Conservation (phyloP, 305 asterid species). For the Fraxinus sp. region DNA sequence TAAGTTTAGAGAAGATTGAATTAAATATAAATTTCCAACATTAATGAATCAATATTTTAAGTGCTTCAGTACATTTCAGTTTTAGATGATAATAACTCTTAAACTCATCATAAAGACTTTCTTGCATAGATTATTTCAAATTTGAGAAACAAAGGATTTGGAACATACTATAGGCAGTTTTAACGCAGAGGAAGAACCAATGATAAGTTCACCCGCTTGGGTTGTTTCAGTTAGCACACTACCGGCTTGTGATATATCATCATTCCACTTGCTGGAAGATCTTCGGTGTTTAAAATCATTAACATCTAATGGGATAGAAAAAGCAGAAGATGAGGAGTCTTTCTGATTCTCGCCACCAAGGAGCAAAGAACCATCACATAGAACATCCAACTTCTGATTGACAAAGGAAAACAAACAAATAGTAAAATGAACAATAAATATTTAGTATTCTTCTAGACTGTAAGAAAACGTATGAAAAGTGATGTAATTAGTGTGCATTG, state of each 20-base stretch:
- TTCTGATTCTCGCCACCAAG: slow-evolving; percentile 59
- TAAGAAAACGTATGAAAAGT: slow-evolving; percentile 5
- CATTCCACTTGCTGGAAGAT: slow-evolving; percentile 86
- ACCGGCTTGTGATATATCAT: slow-evolving; percentile 81
- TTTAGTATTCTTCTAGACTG: slow-evolving; percentile 26
- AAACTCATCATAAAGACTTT: slow-evolving; percentile 16
- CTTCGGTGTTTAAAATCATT: slow-evolving; percentile 60
- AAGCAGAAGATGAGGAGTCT: slow-evolving; percentile 57
- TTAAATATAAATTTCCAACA: neutral
- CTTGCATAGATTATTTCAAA: slow-evolving; percentile 8
- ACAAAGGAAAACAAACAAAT: slow-evolving; percentile 30
- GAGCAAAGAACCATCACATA: slow-evolving; percentile 57
- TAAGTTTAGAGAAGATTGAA: neutral
- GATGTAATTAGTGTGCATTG: slow-evolving; percentile 16
- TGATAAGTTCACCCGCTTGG: slow-evolving; percentile 78
- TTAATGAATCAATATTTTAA: neutral
- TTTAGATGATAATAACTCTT: slow-evolving; percentile 1
- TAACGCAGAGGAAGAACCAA: slow-evolving; percentile 68
- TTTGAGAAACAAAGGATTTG: slow-evolving; percentile 29
- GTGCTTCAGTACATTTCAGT: slow-evolving; percentile 14
- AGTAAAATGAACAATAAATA: slow-evolving; percentile 34
- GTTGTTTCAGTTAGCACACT: slow-evolving; percentile 76
- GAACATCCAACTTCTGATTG: slow-evolving; percentile 71
- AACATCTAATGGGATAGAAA: slow-evolving; percentile 44
- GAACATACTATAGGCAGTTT: slow-evolving; percentile 73